Evolutionary conservation across 2,329 filamentous ascomycete genomes (phyloP), one percentile per base, ranked within the genome.

Genomic region (Trichoderma breve): DNA sequence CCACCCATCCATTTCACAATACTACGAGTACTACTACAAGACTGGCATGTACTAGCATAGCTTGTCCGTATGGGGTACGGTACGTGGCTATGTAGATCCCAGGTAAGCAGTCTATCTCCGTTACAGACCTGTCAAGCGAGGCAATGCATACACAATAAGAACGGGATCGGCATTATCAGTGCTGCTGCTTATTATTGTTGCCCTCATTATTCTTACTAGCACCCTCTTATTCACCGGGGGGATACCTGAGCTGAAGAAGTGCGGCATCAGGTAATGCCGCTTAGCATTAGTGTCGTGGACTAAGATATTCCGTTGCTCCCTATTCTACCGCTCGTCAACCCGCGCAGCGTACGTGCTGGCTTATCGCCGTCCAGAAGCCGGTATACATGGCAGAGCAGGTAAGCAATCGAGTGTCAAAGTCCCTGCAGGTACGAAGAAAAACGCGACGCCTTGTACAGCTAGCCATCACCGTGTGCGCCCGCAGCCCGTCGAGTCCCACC

Each of bases 121-220:
- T 61, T 39, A 69, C 66, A 62, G 61, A 69, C 55, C 57, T 62
- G 66, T 36, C 57, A 69, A 60, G 36, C 36, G 66, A 69, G 66
- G 57, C 65, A 28, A n/a, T 60, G 55, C 39, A 24, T 62, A 36
- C 14, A 60, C 30, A 32, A 60, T 18, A 32, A 21, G 21, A 30
- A 32, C 15, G 28, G 28, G 47, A 32, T 60, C 18, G 28, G 55
- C 21, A 57, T 57, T 21, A 24, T 32, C 2, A n/a, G 3, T 34
- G n/a, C 32, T 28, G 21, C 30, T 55, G 12, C 24, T 47, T 63
- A 21, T 58, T 47, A 7, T 6, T n/a, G 5, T 63, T 43, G 28
- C 36, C 1, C 39, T 43, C 18, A 2, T 63, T 26, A 21, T 39
- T 18, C 34, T 63, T 21, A 64, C 36, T 28, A 28, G 24, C 36